These are phyloP conservation scores for Xylaria sp. DNA, from an alignment of 2,329 filamentous ascomycete species.

Conservation along the genomic window DNA sequence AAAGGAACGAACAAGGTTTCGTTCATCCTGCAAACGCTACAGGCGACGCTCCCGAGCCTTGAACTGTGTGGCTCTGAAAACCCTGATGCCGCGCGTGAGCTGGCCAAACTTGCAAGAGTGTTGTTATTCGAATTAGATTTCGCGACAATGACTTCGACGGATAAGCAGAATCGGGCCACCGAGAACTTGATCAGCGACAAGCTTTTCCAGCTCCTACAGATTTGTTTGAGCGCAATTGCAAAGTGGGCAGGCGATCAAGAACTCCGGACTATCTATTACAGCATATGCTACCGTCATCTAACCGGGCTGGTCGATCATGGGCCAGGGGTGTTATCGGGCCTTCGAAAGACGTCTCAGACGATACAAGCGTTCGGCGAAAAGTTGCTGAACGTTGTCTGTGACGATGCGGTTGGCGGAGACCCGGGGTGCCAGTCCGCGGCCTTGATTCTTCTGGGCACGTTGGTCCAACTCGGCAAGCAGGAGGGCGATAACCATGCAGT, in stretches of 20 bases:
- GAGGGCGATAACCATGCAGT: constrained; percentile 76
- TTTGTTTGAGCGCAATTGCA: constrained; percentile 78
- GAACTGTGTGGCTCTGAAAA: constrained; percentile 75
- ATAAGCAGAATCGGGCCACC: constrained; percentile 50
- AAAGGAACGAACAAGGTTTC: constrained; percentile 70
- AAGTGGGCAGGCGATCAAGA: constrained; percentile 70
- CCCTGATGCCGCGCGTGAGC: constrained; percentile 69
- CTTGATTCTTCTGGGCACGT: constrained; percentile 76
- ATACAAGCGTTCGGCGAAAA: constrained; percentile 71
- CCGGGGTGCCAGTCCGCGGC: constrained; percentile 82
- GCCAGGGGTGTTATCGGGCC: constrained; percentile 49
- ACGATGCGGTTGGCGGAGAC: constrained; percentile 88
- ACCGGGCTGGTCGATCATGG: constrained; percentile 65
- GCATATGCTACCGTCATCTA: constrained; percentile 86
- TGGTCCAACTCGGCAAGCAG: constrained; percentile 73
- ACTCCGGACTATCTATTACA: constrained; percentile 84
- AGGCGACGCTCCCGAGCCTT: constrained; percentile 85
- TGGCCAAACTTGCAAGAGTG: constrained; percentile 75
- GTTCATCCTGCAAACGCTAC: constrained; percentile 83
- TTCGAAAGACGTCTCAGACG: constrained; percentile 70
- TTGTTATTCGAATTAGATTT: constrained; percentile 73
- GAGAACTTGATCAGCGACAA: constrained; percentile 84
- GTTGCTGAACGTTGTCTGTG: constrained; percentile 83
- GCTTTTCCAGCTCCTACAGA: constrained; percentile 87
- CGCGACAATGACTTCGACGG: constrained; percentile 41